phyloP scores from a whole-genome alignment of 2,329 filamentous ascomycete species.

The Talaromyces albobiverticillius region DNA sequence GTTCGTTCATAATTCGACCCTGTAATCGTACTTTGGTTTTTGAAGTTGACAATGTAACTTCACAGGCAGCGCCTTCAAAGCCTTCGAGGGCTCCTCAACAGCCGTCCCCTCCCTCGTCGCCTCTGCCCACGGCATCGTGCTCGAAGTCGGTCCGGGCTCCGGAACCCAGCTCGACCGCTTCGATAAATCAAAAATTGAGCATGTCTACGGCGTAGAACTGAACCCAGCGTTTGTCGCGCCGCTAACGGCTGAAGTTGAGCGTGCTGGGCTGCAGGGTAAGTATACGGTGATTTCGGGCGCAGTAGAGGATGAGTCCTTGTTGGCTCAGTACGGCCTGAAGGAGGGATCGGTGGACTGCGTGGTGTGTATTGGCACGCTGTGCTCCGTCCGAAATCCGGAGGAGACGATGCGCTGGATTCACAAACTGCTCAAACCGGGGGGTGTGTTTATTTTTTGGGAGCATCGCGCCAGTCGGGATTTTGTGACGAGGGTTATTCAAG shows the following conservation, averaged over 20 bases:
- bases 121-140: conserved; percentile 33
- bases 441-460: conserved; percentile 49
- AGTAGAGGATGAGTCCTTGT: conserved; percentile 39
- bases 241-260: conserved; percentile 30
- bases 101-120: conserved; percentile 29
- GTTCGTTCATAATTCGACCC: not conserved
- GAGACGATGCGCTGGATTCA: conserved; percentile 30
- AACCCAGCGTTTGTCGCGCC: conserved; percentile 33
- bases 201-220: conserved; percentile 43
- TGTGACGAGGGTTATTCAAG: conserved; percentile 27
- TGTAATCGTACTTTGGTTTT: conserved; percentile 13
- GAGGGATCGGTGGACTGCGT: conserved; percentile 37
- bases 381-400: conserved; percentile 32
- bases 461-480: conserved; percentile 27
- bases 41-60: not conserved
- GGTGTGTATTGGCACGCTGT: conserved; percentile 45
- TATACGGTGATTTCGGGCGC: conserved; percentile 39
- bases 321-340: conserved; percentile 35
- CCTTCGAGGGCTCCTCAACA: conserved; percentile 32
- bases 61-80: conserved; percentile 27
- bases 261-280: conserved; percentile 30
- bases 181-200: conserved; percentile 28
- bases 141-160: conserved; percentile 46
- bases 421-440: conserved; percentile 45
- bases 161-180: conserved; percentile 45